Evolutionary conservation across 495 filamentous ascomycete species (phyloP), one percentile per base, ranked within the genome.

Genomic region (Rhizodiscina lignyota): DNA sequence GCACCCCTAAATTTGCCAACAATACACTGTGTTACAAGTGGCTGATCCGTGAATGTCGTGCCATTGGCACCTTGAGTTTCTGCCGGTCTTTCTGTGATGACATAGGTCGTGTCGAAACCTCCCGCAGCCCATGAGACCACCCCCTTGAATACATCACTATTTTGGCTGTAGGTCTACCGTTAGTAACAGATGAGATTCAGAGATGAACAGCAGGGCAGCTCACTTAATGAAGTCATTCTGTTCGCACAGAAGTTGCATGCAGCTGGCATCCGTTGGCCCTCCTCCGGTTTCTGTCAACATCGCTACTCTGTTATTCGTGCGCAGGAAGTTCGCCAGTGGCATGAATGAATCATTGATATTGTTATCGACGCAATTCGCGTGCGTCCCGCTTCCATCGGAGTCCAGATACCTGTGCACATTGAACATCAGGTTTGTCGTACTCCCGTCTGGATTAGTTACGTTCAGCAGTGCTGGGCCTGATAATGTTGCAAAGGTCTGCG

Each of bases 321-420:
- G 49, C 30, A 75, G 48, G 43, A 54, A 74, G 2, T 52, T 40
- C 2, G 64, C 63, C 0, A 72, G 53, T 1, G 58, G 48, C 2
- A 40, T 43, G 44, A 77, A 72, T 15, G 60, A 56, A 19, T 46
- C 54, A 32, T 48, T 45, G 19, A 65, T 53, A 36, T 68, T 66
- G 45, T 70, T 57, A 13, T 59, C 66, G n/a, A 57, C 53, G 52
- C 71, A 75, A 13, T 57, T 41, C n/a, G 55, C 33, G 50, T 67
- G 55, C 3, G 64, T 70, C 17, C 69, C 72, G 17, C 56, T 63
- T 44, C 63, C 60, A 44, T 74, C 72, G 22, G 46, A n/a, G n/a
- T n/a, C n/a, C 22, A 74, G 60, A 46, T 74, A 76, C 37, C 64
- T 51, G 45, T 67, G 64, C 2, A 68, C 54, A 40, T 75, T 70